These are phyloP conservation scores for Phaffia australis DNA, from an alignment of 768 basidiomycete species.

Conservation along the genomic window DNA sequence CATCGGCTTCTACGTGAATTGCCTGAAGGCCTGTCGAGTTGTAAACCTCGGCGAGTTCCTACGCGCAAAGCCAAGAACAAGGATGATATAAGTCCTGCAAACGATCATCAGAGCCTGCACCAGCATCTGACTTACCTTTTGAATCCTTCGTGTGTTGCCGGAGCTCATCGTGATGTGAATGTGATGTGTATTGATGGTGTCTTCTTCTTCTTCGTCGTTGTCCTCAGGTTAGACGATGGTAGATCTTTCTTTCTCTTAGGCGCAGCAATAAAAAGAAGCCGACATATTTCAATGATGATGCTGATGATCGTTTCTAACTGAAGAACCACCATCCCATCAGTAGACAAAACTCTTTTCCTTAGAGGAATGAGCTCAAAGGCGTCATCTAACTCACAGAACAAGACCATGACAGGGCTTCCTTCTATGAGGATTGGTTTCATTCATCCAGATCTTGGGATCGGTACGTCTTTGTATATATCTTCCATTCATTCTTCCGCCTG, in stretches of 20 bases:
- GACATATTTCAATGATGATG: not conserved
- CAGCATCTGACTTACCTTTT: conserved; percentile 11
- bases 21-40: conserved; percentile 24
- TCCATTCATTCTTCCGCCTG: not conserved
- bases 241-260: no score
- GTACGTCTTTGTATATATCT: conserved; percentile 39
- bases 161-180: not conserved
- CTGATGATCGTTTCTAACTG: not conserved
- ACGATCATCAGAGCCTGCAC: not conserved
- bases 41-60: conserved; percentile 23
- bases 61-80: not conserved
- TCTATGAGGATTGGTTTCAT: conserved; percentile 58
- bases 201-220: not conserved
- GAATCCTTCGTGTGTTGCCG: conserved; percentile 14
- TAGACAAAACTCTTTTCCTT: not conserved
- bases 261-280: no score
- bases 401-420: not conserved
- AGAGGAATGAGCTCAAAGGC: not conserved
- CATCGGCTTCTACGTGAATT: conserved; percentile 34
- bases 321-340: not conserved
- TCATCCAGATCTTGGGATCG: conserved; percentile 91
- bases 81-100: not conserved
- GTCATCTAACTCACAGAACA: not conserved
- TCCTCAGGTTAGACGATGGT: not conserved
- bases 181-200: not conserved